Percentiles rank a stretch among this genome's conserved stretches.
These are phyloP conservation scores for Gracilariopsis chorda DNA, from an alignment of 23 red algal species.

Conservation along the genomic window DNA sequence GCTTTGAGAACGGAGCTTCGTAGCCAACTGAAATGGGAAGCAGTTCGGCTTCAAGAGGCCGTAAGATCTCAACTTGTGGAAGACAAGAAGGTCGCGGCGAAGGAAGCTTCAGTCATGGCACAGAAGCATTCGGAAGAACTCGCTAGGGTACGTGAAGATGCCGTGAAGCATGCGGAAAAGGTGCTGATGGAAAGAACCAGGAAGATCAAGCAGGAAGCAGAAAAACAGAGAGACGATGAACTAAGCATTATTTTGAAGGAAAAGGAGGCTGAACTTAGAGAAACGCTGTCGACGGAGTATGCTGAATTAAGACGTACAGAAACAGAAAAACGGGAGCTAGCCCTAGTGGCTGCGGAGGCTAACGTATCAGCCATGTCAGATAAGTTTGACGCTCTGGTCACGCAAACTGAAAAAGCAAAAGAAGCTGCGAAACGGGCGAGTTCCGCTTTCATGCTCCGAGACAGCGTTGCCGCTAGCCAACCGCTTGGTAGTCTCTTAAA, in stretches of 20 bases:
- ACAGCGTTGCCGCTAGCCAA: not conserved
- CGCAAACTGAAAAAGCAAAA: conserved; percentile 46
- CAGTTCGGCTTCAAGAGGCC: conserved; percentile 60
- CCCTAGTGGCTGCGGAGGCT: conserved; percentile 3
- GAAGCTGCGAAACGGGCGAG: conserved; percentile 36
- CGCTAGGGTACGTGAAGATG: conserved; percentile 23
- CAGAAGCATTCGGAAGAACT: conserved; percentile 59
- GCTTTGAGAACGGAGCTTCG: conserved; percentile 39
- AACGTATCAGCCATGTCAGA: conserved; percentile 35
- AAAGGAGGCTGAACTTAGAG: conserved; percentile 28
- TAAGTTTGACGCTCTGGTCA: conserved; percentile 20
- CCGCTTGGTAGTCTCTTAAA: conserved; percentile 8
- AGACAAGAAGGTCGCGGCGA: conserved; percentile 62
- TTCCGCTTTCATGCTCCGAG: conserved; percentile 41
- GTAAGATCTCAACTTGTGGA: conserved; percentile 55
- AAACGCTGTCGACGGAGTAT: conserved; percentile 34
- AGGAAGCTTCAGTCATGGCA: not conserved
- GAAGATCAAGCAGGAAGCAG: not conserved
- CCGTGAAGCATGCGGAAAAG: conserved; percentile 7
- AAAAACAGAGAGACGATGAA: conserved; percentile 34
- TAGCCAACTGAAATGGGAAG: conserved; percentile 61
- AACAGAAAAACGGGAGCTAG: not conserved
- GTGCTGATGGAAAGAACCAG: conserved; percentile 28
- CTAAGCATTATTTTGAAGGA: conserved; percentile 28
- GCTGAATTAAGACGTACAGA: not conserved